A percentile compares a stretch with the other conserved stretches of the same genome.
Conservation (phyloP, 805 yeast genomes). For the Pichia gijzeniarum region DNA sequence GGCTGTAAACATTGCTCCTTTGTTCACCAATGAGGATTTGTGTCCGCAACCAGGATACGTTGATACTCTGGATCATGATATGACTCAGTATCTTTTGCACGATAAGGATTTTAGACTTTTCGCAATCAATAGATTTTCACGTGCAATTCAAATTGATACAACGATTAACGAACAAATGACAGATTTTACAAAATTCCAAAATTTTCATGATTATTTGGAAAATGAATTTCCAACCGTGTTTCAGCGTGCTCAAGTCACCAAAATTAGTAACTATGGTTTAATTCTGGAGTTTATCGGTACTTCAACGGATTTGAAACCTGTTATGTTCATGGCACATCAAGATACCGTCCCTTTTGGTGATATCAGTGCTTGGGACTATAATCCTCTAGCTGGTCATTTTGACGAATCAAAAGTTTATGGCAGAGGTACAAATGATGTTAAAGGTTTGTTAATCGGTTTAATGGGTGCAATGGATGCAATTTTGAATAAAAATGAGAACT, state of each 20-base stretch:
- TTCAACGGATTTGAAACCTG: conserved; percentile 46
- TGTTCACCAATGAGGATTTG: conserved; percentile 29
- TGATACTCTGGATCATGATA: conserved; percentile 10
- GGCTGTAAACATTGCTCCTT: conserved; percentile 5
- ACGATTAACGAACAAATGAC: conserved; percentile 28
- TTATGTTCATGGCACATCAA: conserved; percentile 68
- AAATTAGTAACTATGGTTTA: conserved; percentile 57
- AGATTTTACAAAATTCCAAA: conserved; percentile 19
- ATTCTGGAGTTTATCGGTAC: conserved; percentile 60
- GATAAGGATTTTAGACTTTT: conserved; percentile 28
- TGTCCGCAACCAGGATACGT: conserved; percentile 35
- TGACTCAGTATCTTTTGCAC: conserved; percentile 26
- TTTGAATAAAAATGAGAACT: conserved; percentile 46
- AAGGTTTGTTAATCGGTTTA: conserved; percentile 58
- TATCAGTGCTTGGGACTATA: conserved; percentile 51
- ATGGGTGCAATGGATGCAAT: conserved; percentile 58
- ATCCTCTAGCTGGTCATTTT: conserved; percentile 57
- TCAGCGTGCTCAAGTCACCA: conserved; percentile 38
- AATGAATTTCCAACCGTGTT: conserved; percentile 47
- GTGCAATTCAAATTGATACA: conserved; percentile 49
- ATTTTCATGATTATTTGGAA: conserved; percentile 17
- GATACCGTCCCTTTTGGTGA: conserved; percentile 76
- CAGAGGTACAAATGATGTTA: conserved; percentile 72
- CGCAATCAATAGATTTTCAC: conserved; percentile 38
- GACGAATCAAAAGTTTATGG: conserved; percentile 69